A percentile compares a stretch with the other conserved stretches of the same genome.
These are phyloP conservation scores for Pseudogymnoascus sp. DNA, from an alignment of 2,329 filamentous ascomycete genomes.

Conservation along the genomic window DNA sequence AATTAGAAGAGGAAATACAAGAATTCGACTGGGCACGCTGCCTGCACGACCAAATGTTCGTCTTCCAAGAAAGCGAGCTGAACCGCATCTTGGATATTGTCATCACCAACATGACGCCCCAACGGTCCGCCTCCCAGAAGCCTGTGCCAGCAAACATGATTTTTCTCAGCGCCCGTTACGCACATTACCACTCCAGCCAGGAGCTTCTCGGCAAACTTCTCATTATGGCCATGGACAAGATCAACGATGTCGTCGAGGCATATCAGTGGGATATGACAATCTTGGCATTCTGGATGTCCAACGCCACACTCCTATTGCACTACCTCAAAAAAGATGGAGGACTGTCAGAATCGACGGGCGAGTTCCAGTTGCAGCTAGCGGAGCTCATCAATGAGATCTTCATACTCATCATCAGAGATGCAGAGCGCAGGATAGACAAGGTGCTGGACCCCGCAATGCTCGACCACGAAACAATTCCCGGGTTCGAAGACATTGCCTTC, in stretches of 20 bases:
- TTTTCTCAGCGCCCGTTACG: conserved; percentile 90
- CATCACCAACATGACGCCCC: conserved; percentile 96
- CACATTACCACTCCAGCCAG: conserved; percentile 86
- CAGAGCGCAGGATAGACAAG: conserved; percentile 92
- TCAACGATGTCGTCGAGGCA: conserved; percentile 91
- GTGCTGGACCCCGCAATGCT: conserved; percentile 89
- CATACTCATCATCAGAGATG: conserved; percentile 92
- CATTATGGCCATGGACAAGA: conserved; percentile 84
- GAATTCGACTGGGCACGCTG: conserved; percentile 96
- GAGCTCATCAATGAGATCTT: conserved; percentile 98
- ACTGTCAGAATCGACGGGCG: conserved; percentile 69
- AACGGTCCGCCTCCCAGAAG: conserved; percentile 92
- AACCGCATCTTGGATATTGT: conserved; percentile 89
- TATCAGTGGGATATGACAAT: conserved; percentile 99
- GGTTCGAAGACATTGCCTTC: conserved; percentile 93
- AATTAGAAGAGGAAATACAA: conserved; percentile 79
- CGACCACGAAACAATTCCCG: conserved; percentile 95
- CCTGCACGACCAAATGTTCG: conserved; percentile 98
- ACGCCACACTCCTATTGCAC: conserved; percentile 88
- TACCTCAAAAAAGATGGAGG: conserved; percentile 93
- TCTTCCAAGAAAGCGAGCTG: conserved; percentile 92
- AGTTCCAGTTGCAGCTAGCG: conserved; percentile 87
- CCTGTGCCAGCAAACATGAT: conserved; percentile 96
- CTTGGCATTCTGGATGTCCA: conserved; percentile 96
- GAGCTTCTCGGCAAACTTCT: conserved; percentile 78